Evolutionary conservation across 2,329 filamentous ascomycete species (phyloP), one percentile per base, ranked within the genome.

Genomic region (Pseudogymnoascus sp.): DNA sequence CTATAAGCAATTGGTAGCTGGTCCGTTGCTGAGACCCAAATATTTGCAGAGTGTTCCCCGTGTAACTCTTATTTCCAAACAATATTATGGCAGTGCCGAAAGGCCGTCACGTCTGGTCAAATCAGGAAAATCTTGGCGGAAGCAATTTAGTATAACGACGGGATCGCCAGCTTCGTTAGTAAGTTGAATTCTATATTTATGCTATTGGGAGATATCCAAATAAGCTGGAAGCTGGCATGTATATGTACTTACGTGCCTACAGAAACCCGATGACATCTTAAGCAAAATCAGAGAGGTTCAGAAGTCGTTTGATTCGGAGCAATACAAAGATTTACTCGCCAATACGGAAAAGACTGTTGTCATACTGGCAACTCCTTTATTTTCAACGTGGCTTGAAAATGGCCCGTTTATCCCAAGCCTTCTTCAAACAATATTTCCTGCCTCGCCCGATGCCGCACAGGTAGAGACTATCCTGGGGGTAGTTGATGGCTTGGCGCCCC

Each of bases 401-500:
- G 63, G 68, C 41, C 30, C 35, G 9, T 73, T 75, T 35, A 67
- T 75, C 11, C 66, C 66, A 33, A 58, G 60, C 19, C 9, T 72
- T 36, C 49, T 75, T 8, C 36, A 64, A 9, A 23, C 55, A 35
- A 45, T 66, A 23, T 66, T 62, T 22, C 42, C 35, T 11, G 30
- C 11, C 59, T 28, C 45, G 30, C 23, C 59, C 25, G 19, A 33
- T 63, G 62, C 22, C n/a, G 35, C 60, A n/a, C 67, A 75, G 23
- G 73, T 84, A 35, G 75, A 80, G 64, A 73, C 86, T 6, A 66
- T 87, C 12, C 75, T 76, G 23, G 85, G 80, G 11, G 80, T 84
- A 4, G 79, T 85, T 28, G 84, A 87, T 69, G 77, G 80, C 7
- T 72, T 88, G 33, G 72, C 77, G 22, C 76, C 78, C 7, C 67